Evolutionary conservation across 345 rosid species (phyloP), one percentile per base, ranked within the genome.

Genomic region (Gossypium mustelinum): DNA sequence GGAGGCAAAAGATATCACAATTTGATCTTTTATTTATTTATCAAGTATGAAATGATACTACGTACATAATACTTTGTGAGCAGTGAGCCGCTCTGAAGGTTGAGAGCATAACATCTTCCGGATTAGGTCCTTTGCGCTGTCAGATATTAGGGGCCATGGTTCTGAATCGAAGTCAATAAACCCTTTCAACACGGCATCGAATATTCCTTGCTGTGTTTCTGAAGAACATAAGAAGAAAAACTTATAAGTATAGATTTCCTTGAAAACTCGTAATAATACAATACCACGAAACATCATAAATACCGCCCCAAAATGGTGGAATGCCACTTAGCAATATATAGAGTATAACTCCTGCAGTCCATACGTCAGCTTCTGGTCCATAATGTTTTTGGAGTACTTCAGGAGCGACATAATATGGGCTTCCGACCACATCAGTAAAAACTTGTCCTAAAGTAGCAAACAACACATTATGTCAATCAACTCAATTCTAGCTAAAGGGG

Each of bases 161-260:
- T 94, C 97, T 47, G 98, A 91, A 47, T 92, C 94, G 24, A 94
- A 94, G 85, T 94, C 98, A 70, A 94, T 91, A 72, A 88, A 84
- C 58, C 98, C 98, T 87, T 89, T 94, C 79, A 94, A 81, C 80
- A 94, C 98, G 3, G 97, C 97, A 86, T 92, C 97, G 79, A 94
- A 94, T 83, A 94, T 94, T 78, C 98, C 98, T 85, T 94, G 98
- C 77, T 94, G 98, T 69, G 97, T 89, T 85, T 94, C 98, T 94
- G 86, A 75, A 78, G 60, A 44, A 62, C 73, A 75, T 66, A 54
- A 41, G 18, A 45, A 55, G 57, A 27, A 65, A 76, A 73, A 71
- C 58, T 51, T 22, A 81, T 76, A 17, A 78, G 72, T 25, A 58
- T 27, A 45, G 70, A 39, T 71, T 41, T 52, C n/a, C 34, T 17